A percentile compares a stretch with the other conserved stretches of the same genome.
phyloP scores from a whole-genome alignment of 192 early-diverging fungal genomes.

The Backusella circina region DNA sequence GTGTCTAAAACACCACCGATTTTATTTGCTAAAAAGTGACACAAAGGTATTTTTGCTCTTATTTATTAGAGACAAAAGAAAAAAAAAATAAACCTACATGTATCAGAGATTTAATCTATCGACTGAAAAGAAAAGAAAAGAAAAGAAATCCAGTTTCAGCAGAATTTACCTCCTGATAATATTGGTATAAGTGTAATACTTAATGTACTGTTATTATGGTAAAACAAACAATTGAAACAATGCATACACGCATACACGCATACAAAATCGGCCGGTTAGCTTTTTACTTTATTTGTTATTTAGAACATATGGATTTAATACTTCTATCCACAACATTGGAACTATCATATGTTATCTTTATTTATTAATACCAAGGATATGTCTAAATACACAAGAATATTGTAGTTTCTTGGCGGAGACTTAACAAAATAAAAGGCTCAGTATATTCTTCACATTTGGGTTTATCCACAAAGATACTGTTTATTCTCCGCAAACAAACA shows the following conservation, averaged over 20 bases:
- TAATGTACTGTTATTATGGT: background rate
- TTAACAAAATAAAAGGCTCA: background rate
- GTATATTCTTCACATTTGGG: background rate
- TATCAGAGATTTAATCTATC: background rate
- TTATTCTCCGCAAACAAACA: background rate
- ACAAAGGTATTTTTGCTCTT: background rate
- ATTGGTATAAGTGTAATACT: background rate
- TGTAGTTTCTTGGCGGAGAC: background rate
- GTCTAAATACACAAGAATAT: background rate
- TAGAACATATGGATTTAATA: background rate
- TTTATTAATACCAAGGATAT: background rate
- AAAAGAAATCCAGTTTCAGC: background rate
- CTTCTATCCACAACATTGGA: background rate
- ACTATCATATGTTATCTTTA: background rate
- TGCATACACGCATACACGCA: background rate
- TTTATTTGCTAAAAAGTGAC: background rate
- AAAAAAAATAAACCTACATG: background rate
- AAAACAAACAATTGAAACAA: background rate
- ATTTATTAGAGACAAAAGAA: background rate
- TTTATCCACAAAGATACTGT: background rate
- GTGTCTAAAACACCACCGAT: background rate
- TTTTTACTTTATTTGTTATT: background rate
- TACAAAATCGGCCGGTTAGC: background rate
- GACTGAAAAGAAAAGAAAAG: background rate
- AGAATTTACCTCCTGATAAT: background rate